Conservation (phyloP, 2,329 filamentous ascomycete genomes). For the Arthrocladium fulminans region DNA sequence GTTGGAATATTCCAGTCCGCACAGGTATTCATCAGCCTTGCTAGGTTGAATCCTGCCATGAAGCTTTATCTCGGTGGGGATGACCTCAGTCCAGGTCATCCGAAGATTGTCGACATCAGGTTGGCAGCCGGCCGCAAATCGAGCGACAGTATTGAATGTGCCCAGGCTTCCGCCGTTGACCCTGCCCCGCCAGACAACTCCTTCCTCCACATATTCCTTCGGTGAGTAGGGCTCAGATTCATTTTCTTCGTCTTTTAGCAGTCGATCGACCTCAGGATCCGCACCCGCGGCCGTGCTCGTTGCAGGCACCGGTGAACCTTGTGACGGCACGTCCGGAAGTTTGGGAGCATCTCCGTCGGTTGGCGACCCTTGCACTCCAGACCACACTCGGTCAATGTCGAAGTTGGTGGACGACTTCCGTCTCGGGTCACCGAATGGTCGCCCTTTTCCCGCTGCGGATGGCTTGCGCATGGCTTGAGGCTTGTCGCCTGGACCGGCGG, state of each 20-base stretch:
- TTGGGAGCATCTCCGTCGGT: constrained; percentile 30
- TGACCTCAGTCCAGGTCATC: constrained; percentile 59
- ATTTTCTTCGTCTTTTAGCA: constrained; percentile 73
- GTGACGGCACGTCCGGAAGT: constrained; percentile 39
- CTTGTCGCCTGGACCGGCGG: constrained; percentile 13
- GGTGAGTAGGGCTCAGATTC: constrained; percentile 79
- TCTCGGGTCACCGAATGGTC: constrained; percentile 32
- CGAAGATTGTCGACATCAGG: constrained; percentile 31
- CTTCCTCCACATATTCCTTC: constrained; percentile 62
- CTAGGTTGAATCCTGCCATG: constrained; percentile 66
- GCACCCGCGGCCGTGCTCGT: constrained; percentile 37
- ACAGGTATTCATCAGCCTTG: constrained; percentile 84
- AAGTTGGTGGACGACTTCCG: constrained; percentile 56
- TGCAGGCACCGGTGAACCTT: constrained; percentile 31
- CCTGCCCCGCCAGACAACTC: constrained; percentile 68
- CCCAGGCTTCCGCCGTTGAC: constrained; percentile 69
- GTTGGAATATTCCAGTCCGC: constrained; percentile 70
- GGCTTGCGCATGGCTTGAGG: constrained; percentile 24
- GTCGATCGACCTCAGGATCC: constrained; percentile 81
- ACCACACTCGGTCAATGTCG: constrained; percentile 79
- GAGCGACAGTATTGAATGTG: constrained; percentile 66
- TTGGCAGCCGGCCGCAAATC: constrained; percentile 70
- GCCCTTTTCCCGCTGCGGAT: constrained; percentile 26
- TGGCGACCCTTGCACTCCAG: constrained; percentile 52
- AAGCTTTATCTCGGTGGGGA: constrained; percentile 57